Evolutionary conservation across 2,329 filamentous ascomycete species (phyloP).

Genomic region (Fusarium oxysporum): DNA sequence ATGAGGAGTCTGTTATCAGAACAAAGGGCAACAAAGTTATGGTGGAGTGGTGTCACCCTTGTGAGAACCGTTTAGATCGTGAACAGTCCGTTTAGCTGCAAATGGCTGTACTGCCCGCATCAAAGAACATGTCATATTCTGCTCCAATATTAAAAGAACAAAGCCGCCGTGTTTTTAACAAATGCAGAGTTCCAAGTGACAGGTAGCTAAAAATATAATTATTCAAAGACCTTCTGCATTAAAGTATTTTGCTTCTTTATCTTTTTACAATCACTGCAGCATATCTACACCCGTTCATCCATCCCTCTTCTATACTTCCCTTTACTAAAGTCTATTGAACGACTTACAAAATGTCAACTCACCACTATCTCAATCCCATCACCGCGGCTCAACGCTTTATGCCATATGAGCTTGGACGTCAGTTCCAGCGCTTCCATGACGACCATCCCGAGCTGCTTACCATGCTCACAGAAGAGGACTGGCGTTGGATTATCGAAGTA

Average conservation of each 20-base stretch:
- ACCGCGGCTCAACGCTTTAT: neutral
- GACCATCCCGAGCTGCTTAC: neutral
- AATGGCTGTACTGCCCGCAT: neutral
- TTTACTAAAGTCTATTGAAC: fast-evolving
- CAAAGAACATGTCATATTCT: neutral
- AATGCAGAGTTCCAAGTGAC: neutral
- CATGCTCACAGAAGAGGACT: neutral
- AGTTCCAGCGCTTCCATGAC: neutral
- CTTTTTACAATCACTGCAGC: neutral
- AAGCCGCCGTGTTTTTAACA: neutral
- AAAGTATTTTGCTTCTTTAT: neutral
- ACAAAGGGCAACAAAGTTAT: neutral
- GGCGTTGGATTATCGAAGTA: neutral
- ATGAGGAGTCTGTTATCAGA: neutral
- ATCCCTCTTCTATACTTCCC: too few relatives aligned
- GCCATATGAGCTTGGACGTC: neutral
- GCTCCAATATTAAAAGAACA: neutral
- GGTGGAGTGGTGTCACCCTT: neutral
- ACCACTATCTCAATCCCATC: neutral
- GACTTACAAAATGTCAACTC: neutral
- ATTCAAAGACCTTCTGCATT: neutral
- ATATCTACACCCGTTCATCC: neutral
- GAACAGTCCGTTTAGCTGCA: neutral
- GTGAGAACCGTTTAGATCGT: neutral
- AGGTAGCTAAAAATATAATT: fast-evolving